Base-by-base conservation (phyloP, 116 monocot species). In the Iris pallida region DNA sequence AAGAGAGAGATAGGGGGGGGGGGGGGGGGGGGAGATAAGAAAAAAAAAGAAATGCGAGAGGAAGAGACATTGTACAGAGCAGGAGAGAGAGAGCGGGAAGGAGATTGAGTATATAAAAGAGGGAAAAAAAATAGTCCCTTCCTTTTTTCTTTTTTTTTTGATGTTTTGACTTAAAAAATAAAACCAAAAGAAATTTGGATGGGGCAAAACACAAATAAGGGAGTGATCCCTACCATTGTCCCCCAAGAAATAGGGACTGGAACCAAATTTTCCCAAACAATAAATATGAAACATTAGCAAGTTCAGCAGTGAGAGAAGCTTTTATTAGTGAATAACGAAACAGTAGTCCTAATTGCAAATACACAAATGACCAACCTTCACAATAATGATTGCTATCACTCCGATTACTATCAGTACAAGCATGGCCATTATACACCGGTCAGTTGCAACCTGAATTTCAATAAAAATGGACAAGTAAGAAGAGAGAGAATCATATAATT, bases 391-490 rank as follows among this genome's bases (percentile, higher is more conserved):
- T 10, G 83, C 84, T 61, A 96, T 78, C 51, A 96, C 87, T 12
- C 91, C 92, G 9, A 81, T 45, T 51, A 96, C 89, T 45, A 96
- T 91, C 47, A 96, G 70, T 73, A 84, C 81, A 14, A 96, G 89
- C 76, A 96, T 57, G 42, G 83, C 85, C 92, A 96, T 86, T 67
- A 96, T 96, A 49, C 92, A 92, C 17, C 77, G 74, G 70, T 96
- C 96, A 69, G 91, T 96, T 65, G 96, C 92, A 69, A 92, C 81
- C 96, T 96, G 8, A 43, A 55, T 53, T 58, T 65, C 13, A 63
- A 64, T 3, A 55, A 16, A 13, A 64, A 8, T 70, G 68, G 13
- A 16, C 11, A 61, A 46, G 42, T 20, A n/a, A 11, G 41, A 54
- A 67, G 67, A 54, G 7, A 42, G 42, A 66, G 20, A 52, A 53